Evolutionary conservation across 768 basidiomycete genomes (phyloP).

Genomic region (Russula ochroleuca): DNA sequence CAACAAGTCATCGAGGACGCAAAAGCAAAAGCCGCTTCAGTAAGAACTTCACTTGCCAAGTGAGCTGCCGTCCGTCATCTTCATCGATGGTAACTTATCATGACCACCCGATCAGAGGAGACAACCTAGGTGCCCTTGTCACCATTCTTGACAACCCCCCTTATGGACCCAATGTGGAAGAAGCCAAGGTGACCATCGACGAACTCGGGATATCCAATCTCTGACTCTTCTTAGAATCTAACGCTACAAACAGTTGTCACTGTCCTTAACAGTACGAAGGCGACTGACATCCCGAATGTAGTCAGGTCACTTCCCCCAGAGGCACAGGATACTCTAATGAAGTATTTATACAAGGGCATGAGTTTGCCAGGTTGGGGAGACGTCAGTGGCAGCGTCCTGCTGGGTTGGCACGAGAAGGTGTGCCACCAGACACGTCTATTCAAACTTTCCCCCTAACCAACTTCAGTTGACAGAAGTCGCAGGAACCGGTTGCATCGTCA

Average conservation of each 20-base stretch:
- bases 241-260: slow-evolving; percentile 78
- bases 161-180: slow-evolving; percentile 82
- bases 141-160: slow-evolving; percentile 74
- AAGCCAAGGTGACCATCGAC: slow-evolving; percentile 69
- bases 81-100: not conserved
- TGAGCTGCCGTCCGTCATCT: slow-evolving; percentile 37
- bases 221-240: slow-evolving; percentile 48
- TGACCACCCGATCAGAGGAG: slow-evolving; percentile 49
- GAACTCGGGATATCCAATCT: not conserved
- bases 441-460: not conserved
- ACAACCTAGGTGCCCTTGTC: slow-evolving; percentile 67
- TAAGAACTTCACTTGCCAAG: slow-evolving; percentile 72
- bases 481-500: slow-evolving; percentile 91
- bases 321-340: slow-evolving; percentile 89
- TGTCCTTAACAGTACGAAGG: slow-evolving; percentile 91
- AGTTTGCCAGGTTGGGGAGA: slow-evolving; percentile 56
- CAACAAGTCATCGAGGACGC: slow-evolving; percentile 69
- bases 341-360: slow-evolving; percentile 98
- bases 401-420: slow-evolving; percentile 98
- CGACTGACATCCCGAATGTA: slow-evolving; percentile 75
- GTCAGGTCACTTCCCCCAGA: slow-evolving; percentile 70
- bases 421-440: slow-evolving; percentile 28
- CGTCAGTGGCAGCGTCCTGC: slow-evolving; percentile 58
- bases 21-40: slow-evolving; percentile 66
- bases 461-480: slow-evolving; percentile 85